Evolutionary conservation across 441 rosid genomes (phyloP), one percentile per base, ranked within the genome.

Genomic region (Omphalea diandra): DNA sequence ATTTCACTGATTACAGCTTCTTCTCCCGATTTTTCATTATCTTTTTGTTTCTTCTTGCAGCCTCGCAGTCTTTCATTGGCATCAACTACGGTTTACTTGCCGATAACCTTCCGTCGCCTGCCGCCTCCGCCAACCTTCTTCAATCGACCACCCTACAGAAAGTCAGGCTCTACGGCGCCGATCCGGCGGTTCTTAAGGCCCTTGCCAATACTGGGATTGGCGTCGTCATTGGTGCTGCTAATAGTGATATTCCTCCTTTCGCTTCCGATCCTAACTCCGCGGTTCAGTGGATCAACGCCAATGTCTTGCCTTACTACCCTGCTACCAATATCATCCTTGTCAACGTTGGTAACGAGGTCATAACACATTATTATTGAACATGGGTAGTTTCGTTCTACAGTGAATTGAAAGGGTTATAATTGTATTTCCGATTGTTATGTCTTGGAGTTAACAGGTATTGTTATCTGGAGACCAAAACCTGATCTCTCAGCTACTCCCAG

Each of bases 301-400:
- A 91, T 62, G 91, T 94, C 32, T 80, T 90, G 44, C 89, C 92
- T 1, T 91, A 72, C 46, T 91, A 88, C 71, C 97, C 97, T 7
- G 89, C 98, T 27, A 87, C 88, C 81, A 83, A 89, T 11, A 91
- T 94, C 83, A 82, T 78, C 63, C 88, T 94, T 69, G 81, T 94
- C 81, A 94, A 82, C 53, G 86, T 91, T 64, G 98, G 98, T 62
- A 94, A 94, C 76, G 97, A 94, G 98, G 98, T 90, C 35, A 67
- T 73, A 24, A 14, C 8, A 8, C 12, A 40, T n/a, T n/a, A n/a
- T n/a, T n/a, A n/a, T n/a, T n/a, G n/a, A n/a, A n/a, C n/a, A n/a
- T n/a, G n/a, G n/a, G n/a, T n/a, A n/a, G n/a, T n/a, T n/a, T n/a
- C n/a, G n/a, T n/a, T n/a, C n/a, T n/a, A n/a, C n/a, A n/a, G n/a